phyloP scores from a whole-genome alignment of 768 basidiomycete genomes.

The Tricholoma flavovirens region DNA sequence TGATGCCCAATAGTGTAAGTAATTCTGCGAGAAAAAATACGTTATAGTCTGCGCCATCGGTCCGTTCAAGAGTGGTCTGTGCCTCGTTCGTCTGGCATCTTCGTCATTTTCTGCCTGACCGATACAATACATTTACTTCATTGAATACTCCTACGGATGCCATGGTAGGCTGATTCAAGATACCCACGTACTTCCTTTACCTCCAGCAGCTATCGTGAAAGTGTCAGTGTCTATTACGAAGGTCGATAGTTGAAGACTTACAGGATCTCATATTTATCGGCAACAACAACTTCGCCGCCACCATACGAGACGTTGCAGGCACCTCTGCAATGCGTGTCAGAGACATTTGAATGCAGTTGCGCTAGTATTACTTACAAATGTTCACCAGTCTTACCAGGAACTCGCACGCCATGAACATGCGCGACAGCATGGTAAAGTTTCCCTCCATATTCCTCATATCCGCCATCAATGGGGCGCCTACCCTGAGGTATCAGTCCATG shows the following conservation, averaged over 20 bases:
- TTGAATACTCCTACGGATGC: too few relatives aligned
- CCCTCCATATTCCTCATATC: conserved; percentile 63
- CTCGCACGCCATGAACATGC: conserved; percentile 40
- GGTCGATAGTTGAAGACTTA: conserved; percentile 23
- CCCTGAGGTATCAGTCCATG: conserved; percentile 55
- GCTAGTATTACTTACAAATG: conserved; percentile 48
- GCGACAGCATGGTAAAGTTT: conserved; percentile 68
- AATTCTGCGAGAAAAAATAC: too few relatives aligned
- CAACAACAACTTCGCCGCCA: conserved; percentile 35
- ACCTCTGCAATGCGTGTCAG: conserved; percentile 23
- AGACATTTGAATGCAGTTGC: neutral
- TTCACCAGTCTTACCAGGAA: conserved; percentile 71
- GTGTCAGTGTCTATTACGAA: conserved; percentile 1
- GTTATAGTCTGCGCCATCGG: too few relatives aligned
- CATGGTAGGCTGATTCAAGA: neutral
- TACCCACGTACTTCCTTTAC: conserved; percentile 7
- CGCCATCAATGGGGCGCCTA: conserved; percentile 61
- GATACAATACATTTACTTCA: neutral
- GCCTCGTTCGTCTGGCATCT: too few relatives aligned
- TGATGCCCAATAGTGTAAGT: too few relatives aligned
- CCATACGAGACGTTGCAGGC: conserved; percentile 43
- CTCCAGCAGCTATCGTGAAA: conserved; percentile 31
- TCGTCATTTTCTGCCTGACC: too few relatives aligned
- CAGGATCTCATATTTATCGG: conserved; percentile 42
- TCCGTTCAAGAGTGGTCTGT: too few relatives aligned